phyloP scores from a whole-genome alignment of 257 asterid species.

The Nicotiana attenuata region DNA sequence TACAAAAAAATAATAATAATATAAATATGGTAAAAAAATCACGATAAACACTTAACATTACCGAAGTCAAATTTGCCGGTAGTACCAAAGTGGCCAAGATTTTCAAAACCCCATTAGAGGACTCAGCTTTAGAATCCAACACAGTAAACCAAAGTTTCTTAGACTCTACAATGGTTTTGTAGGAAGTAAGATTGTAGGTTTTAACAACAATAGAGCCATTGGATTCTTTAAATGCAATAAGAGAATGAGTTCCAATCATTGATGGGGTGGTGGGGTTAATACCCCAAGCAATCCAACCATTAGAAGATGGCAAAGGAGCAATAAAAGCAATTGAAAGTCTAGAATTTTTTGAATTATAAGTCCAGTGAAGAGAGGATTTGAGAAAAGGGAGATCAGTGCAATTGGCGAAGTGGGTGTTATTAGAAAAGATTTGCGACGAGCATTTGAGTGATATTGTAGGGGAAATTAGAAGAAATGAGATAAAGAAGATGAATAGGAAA shows the following conservation, averaged over 20 bases:
- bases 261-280: slow-evolving; percentile 51
- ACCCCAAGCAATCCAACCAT: slow-evolving; percentile 86
- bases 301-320: slow-evolving; percentile 41
- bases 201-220: slow-evolving; percentile 47
- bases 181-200: slow-evolving; percentile 42
- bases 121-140: slow-evolving; percentile 34
- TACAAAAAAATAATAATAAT: too few species aligned
- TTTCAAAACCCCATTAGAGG: slow-evolving; percentile 30
- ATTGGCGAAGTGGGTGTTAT: slow-evolving; percentile 20
- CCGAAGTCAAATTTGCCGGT: slow-evolving; percentile 30
- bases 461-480: slow-evolving; percentile 28
- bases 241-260: slow-evolving; percentile 60
- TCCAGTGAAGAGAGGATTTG: slow-evolving; percentile 62
- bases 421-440: slow-evolving; percentile 28
- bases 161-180: slow-evolving; percentile 24
- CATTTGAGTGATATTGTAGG: slow-evolving; percentile 43
- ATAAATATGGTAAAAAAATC: not conserved
- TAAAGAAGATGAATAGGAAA: slow-evolving; percentile 18
- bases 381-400: slow-evolving; percentile 56
- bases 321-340: slow-evolving; percentile 52
- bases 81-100: slow-evolving; percentile 50
- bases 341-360: slow-evolving; percentile 31
- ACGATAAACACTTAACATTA: not conserved
- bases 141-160: slow-evolving; percentile 48
- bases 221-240: slow-evolving; percentile 40